phyloP scores from a whole-genome alignment of 73 alveolate genomes.

The Durusdinium trenchii region DNA sequence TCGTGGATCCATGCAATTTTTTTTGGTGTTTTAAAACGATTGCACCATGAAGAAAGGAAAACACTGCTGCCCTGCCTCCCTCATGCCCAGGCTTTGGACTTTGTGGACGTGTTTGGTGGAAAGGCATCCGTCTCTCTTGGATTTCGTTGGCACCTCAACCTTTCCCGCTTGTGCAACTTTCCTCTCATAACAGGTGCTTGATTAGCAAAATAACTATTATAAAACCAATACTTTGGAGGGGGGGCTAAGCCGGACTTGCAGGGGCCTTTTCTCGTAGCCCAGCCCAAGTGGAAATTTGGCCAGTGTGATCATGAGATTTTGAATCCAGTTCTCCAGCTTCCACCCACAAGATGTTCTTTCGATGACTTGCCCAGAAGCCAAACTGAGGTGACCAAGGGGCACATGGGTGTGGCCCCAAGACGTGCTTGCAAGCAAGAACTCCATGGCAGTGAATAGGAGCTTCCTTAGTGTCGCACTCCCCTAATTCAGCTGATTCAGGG shows the following conservation, averaged over 20 bases:
- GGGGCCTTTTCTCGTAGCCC: neutral
- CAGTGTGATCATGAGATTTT: neutral
- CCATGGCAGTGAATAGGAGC: neutral
- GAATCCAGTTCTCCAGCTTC: neutral
- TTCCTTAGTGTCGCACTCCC: no score
- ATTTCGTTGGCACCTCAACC: neutral
- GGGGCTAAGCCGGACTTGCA: neutral
- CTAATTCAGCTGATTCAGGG: neutral
- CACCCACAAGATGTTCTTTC: neutral
- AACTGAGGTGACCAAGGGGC: conserved; percentile 8
- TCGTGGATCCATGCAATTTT: neutral
- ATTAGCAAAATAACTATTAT: neutral
- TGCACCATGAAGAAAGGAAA: no score
- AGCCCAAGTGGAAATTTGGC: neutral
- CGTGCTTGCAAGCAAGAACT: neutral
- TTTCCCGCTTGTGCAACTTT: neutral
- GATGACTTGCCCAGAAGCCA: neutral
- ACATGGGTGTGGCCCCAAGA: neutral
- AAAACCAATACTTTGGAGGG: neutral
- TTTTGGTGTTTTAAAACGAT: no score
- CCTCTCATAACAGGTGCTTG: neutral
- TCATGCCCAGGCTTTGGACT: no score
- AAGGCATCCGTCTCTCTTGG: neutral
- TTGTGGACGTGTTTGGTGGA: conserved; percentile 25
- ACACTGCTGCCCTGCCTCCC: no score